Base-by-base conservation (phyloP, 1,284 basidiomycete genomes). In the Cystobasidiaceae sp. region DNA sequence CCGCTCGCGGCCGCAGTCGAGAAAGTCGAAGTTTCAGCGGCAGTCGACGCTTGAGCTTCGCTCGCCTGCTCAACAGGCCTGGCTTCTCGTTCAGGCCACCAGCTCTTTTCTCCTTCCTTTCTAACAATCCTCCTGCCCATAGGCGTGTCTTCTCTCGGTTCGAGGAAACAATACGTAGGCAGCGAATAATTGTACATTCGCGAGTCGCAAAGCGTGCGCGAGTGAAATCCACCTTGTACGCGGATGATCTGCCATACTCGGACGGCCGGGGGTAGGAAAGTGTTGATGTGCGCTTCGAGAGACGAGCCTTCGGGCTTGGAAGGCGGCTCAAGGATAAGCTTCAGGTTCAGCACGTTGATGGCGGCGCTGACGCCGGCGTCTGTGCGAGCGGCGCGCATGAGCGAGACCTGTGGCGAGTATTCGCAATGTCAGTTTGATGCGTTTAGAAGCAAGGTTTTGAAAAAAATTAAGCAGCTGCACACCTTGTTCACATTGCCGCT, bases 331-430 rank as follows among this genome's bases (percentile, higher is more conserved):
- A 85, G 82, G 72, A 96, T 96, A 80, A 94, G 82, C 77, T 96
- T 97, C 76, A 96, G 82, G 7, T 90, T 90, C 15, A 97, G 74
- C 28, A 92, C 81, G 75, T 99, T 99, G 11, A 93, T 90, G 6
- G 93, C 93, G 4, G 96, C 96, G 75, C 97, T 93, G 4, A 99
- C 96, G 19, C 96, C 96, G 0, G 93, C 89, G 76, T 99, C 96
- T 0, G 96, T 99, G 2, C 96, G 82, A 5, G 96, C 96, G 2
- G 94, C 90, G 39, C 96, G 85, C 46, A 86, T 86, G 13, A 98
- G 83, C 51, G 83, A 84, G 57, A 93, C 88, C 89, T 90, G 72
- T 32, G 23, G 27, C 9, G 32, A 37, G 27, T n/a, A 32, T 25
- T 25, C 39, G 41, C 30, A 8, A 45, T 27, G 67, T 87, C 32